Conservation (phyloP, 1,284 basidiomycete genomes). For the Apiotrichum veenhuisii region DNA sequence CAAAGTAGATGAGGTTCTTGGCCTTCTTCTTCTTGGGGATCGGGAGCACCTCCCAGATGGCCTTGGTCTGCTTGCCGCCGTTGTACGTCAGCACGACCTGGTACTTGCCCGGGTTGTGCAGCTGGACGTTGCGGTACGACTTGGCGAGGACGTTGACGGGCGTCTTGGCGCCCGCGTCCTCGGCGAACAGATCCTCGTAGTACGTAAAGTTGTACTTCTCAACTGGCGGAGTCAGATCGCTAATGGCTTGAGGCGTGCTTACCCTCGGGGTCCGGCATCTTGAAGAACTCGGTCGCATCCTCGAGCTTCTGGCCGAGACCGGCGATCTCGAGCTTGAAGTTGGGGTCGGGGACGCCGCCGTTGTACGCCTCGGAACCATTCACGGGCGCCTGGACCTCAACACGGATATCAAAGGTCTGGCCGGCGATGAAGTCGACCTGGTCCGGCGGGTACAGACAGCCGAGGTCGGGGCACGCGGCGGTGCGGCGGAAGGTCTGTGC, state of each 20-base stretch:
- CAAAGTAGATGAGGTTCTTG: constrained; percentile 51
- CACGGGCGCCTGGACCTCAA: constrained; percentile 50
- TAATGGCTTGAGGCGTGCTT: constrained; percentile 5
- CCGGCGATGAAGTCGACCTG: constrained; percentile 44
- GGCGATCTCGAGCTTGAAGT: constrained; percentile 44
- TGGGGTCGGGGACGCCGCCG: constrained; percentile 38
- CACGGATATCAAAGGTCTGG: constrained; percentile 43
- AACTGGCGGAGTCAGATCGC: constrained; percentile 11
- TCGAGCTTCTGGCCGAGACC: constrained; percentile 33
- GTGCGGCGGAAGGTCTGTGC: constrained; percentile 49
- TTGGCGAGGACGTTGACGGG: constrained; percentile 50
- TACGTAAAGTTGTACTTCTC: constrained; percentile 42
- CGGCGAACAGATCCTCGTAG: constrained; percentile 47
- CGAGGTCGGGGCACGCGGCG: constrained; percentile 46
- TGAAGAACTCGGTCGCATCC: constrained; percentile 45
- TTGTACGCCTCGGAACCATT: constrained; percentile 50
- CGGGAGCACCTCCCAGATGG: constrained; percentile 45
- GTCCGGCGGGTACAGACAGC: constrained; percentile 47
- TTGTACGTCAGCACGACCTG: constrained; percentile 33
- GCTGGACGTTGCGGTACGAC: constrained; percentile 46
- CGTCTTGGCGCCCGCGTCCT: constrained; percentile 36
- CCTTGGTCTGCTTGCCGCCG: constrained; percentile 35
- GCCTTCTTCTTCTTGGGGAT: constrained; percentile 29
- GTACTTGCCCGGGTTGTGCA: constrained; percentile 39
- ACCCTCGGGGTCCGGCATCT: constrained; percentile 30